Evolutionary conservation across 2,329 filamentous ascomycete genomes (phyloP).

Genomic region (Sarocladium brachiariae): DNA sequence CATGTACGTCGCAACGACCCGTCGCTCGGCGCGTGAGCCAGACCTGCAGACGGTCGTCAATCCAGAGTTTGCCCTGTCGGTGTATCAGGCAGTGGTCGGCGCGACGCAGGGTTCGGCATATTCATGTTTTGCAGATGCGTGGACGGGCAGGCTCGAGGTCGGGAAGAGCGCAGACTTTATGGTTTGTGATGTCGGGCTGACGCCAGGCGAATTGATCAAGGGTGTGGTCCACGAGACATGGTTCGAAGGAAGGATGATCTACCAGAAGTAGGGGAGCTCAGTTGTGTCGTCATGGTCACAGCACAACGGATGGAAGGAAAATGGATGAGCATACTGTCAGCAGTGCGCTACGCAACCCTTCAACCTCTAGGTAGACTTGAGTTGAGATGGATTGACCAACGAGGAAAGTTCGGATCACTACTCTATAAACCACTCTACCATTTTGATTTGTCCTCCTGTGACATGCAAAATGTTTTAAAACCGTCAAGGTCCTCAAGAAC

Average conservation of each 20-base stretch:
- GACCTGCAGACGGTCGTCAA: conserved; percentile 38
- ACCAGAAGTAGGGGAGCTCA: conserved; percentile 6
- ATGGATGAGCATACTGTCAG: too few species aligned
- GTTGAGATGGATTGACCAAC: too few species aligned
- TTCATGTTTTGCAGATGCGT: conserved; percentile 49
- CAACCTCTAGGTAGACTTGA: too few species aligned
- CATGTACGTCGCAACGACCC: conserved; percentile 52
- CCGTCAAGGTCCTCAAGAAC: too few species aligned
- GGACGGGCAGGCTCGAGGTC: conserved; percentile 43
- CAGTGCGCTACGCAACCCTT: too few species aligned
- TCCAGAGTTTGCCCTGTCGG: conserved; percentile 42
- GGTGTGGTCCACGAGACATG: conserved; percentile 45
- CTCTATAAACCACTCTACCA: too few species aligned
- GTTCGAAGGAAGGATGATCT: conserved; percentile 41
- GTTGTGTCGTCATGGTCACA: neutral
- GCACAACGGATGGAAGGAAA: too few species aligned
- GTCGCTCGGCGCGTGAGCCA: conserved; percentile 46
- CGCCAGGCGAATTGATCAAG: conserved; percentile 36
- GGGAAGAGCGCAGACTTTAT: conserved; percentile 54
- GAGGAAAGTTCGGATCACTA: too few species aligned
- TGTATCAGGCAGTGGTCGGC: conserved; percentile 47
- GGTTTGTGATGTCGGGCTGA: conserved; percentile 41
- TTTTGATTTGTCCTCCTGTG: too few species aligned
- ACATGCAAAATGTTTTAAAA: too few species aligned
- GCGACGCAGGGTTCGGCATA: conserved; percentile 50